Percentiles rank a stretch among this genome's conserved stretches.
Evolutionary conservation across 306 rosid genomes (phyloP).

Genomic region (Cicer yamashitae): DNA sequence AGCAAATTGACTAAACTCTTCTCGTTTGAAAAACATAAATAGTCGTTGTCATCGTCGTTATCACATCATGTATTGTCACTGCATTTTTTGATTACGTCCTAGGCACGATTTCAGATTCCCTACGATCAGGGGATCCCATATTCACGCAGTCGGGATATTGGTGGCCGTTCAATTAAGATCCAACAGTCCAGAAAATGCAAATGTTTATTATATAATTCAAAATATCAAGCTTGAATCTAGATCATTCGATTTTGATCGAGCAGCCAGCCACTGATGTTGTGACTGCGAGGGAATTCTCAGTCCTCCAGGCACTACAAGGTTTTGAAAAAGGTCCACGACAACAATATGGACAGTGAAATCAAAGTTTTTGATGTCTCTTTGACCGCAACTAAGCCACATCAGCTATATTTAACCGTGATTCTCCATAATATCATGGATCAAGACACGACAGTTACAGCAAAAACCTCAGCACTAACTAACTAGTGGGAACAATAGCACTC

Average conservation of each 20-base stretch:
- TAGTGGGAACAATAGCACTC: background rate
- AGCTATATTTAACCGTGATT: background rate
- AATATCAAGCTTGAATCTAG: no score
- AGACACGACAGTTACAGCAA: background rate
- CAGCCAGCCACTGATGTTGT: no score
- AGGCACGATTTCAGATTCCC: background rate
- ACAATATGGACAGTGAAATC: background rate
- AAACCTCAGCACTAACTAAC: background rate
- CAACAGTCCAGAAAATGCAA: no score
- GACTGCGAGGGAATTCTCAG: no score
- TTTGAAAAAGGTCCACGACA: background rate
- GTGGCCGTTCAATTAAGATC: no score
- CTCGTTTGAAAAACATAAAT: background rate
- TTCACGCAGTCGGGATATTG: no score
- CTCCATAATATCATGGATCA: background rate
- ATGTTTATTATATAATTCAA: no score
- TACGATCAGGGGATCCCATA: no score
- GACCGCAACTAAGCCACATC: background rate
- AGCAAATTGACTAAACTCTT: background rate
- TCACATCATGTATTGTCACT: conserved; percentile 19
- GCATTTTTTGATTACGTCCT: conserved; percentile 5
- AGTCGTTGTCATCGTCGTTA: background rate
- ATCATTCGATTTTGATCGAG: no score
- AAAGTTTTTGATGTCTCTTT: background rate
- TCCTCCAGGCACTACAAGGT: background rate